Base-by-base conservation (phyloP, 2,329 filamentous ascomycete genomes). In the Stagonosporopsis chrysanthemi region DNA sequence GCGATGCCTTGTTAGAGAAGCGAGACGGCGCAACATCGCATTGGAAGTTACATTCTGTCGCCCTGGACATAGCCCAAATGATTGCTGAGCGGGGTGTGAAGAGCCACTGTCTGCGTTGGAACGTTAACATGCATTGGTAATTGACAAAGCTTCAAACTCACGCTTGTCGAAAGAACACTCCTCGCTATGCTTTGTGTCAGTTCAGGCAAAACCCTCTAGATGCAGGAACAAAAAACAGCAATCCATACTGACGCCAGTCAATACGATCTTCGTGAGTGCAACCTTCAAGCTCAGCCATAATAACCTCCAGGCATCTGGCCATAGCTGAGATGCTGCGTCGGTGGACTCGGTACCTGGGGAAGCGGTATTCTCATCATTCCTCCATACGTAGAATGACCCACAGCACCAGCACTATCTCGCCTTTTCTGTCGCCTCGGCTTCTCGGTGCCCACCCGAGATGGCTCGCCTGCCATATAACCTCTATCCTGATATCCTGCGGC, bases 401-500 rank as follows among this genome's bases (percentile, higher is more conserved):
- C 59, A 14, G 65, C 65, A 24, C 67, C 63, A 8, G 69, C 70
- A 6, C 63, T 70, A 54, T 71, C 77, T 55, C 62, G 64, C 51
- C 61, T 66, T 55, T 73, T 67, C 64, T 71, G 73, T 59, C 70
- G 74, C 64, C 75, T 76, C 60, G 70, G 70, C 58, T 71, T 70
- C 29, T 72, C 70, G 43, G 68, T 65, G 1, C 61, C 65, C 11
- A 66, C 31, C 54, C 63, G 65, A 48, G 63, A 69, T 5, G 66
- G 60, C 22, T 69, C 66, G 7, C 48, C 49, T 2, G 44, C 33
- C 40, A 64, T 56, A 26, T 75, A 77, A 0, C 74, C 75, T 57
- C 66, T 60, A 52, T 77, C 75, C 15, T 66, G 68, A 45, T 77
- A 77, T 9, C 75, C 75, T 23, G 74, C 74, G 22, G 62, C 69